Percentiles rank a stretch among this genome's conserved stretches.
Conservation (phyloP, 2,329 filamentous ascomycete species). For the Fusarium brevicatenulatum region DNA sequence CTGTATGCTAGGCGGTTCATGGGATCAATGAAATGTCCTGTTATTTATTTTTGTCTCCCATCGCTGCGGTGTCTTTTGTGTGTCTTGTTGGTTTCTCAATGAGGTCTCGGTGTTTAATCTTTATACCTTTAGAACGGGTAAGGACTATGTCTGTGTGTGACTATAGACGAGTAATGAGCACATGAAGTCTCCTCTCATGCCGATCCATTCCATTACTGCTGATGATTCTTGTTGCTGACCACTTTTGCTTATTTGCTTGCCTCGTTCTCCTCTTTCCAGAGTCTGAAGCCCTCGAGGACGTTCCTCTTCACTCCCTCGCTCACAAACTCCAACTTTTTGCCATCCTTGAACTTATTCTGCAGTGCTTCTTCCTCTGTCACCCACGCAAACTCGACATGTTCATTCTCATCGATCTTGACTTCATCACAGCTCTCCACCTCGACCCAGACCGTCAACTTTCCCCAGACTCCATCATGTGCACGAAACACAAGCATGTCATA, state of each 20-base stretch:
- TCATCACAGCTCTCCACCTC: conserved; percentile 40
- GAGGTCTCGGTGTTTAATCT: conserved; percentile 21
- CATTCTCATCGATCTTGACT: conserved; percentile 49
- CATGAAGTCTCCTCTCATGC: conserved; percentile 23
- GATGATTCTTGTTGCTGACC: not conserved
- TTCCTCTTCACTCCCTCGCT: conserved; percentile 46
- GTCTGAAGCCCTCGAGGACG: conserved; percentile 49
- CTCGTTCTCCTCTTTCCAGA: conserved; percentile 31
- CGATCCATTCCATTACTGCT: not conserved
- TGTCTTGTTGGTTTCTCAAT: not conserved
- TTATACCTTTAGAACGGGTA: conserved; percentile 2
- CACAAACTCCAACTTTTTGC: conserved; percentile 46
- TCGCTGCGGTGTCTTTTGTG: not conserved
- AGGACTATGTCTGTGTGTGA: conserved; percentile 9
- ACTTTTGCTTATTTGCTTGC: not conserved
- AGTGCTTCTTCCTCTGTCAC: conserved; percentile 50
- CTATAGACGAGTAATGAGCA: conserved; percentile 39
- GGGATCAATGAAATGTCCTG: conserved; percentile 45
- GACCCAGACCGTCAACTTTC: conserved; percentile 45
- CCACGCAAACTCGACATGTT: conserved; percentile 54
- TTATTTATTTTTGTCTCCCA: conserved; percentile 25
- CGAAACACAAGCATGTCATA: conserved; percentile 40
- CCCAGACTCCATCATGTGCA: conserved; percentile 43
- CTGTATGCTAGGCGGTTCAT: conserved; percentile 43
- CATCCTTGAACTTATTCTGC: conserved; percentile 39